Base-by-base conservation (phyloP, 805 yeast species). In the Spathaspora gorwiae region DNA sequence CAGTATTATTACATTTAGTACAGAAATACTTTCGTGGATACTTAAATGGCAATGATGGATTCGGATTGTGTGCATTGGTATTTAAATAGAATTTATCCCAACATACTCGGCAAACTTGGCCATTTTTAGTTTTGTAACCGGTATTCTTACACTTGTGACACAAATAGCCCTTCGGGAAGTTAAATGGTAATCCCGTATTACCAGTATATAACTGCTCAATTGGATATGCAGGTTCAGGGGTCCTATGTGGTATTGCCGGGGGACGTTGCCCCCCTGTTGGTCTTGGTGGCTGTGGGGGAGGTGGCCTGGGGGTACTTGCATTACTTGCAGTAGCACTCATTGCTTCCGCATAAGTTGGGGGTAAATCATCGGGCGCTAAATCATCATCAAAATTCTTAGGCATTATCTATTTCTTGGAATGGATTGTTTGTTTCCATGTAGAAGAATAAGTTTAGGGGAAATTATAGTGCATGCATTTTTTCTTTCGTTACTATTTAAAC, bases 61-160 rank as follows among this genome's bases (percentile, higher is more conserved):
- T 75, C 34, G 79, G 75, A 41, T 76, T 76, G 54, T 74, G 73
- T 5, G 71, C 65, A 47, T 68, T 43, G 9, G 54, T 46, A 24
- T 47, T 49, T 39, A 64, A 46, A 47, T 61, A 68, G 48, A 50
- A 61, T 34, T 49, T 56, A 26, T 73, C 75, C 83, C 87, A 88
- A 61, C 96, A 88, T 33, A 73, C 72, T 52, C 79, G 77, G 57
- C 96, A 88, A 7, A 79, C 66, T 38, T 66, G 70, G 51, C 38
- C 54, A 52, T 79, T 81, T 56, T 77, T 81, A 55, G 77, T 73
- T 53, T 70, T 70, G 57, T 70, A 72, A 2, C 95, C 95, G 0
- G 90, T 84, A 56, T 88, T 88, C 46, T 74, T 69, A 65, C 96
- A 88, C 54, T 83, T 84, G 6, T 67, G 63, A 57, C 96, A 88